Evolutionary conservation across 202 grass and related monocot genomes (phyloP).

Genomic region (Panicum hallii): DNA sequence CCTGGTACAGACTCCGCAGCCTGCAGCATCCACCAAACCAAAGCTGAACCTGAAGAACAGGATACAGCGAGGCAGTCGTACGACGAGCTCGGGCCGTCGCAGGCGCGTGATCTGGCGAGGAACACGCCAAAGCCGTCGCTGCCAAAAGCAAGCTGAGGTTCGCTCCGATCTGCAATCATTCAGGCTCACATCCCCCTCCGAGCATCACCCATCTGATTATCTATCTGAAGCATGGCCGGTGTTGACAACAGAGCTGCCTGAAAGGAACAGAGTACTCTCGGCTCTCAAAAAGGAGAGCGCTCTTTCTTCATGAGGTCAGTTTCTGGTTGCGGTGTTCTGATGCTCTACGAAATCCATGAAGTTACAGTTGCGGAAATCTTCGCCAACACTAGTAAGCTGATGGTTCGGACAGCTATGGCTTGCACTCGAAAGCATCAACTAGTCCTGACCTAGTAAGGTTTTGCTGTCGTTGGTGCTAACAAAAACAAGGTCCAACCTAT

Average conservation of each 20-base stretch:
- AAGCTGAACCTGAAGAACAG: background rate
- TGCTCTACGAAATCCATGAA: too few species aligned
- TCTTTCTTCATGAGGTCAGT: background rate
- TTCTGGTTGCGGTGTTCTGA: background rate
- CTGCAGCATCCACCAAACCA: background rate
- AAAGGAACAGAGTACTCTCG: background rate
- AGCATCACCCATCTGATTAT: background rate
- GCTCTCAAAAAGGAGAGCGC: background rate
- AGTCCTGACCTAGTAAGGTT: too few species aligned
- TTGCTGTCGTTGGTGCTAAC: too few species aligned
- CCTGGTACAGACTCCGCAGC: background rate
- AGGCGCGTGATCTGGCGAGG: slow-evolving; percentile 35
- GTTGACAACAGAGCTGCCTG: background rate
- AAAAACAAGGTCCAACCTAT: too few species aligned
- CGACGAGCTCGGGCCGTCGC: background rate
- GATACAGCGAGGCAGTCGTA: slow-evolving; percentile 3
- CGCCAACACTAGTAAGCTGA: too few species aligned
- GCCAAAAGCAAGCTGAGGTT: background rate
- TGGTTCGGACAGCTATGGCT: too few species aligned
- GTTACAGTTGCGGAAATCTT: too few species aligned
- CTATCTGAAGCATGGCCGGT: background rate
- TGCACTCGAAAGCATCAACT: too few species aligned
- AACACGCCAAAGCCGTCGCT: slow-evolving; percentile 39
- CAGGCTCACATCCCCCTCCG: background rate
- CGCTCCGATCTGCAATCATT: slow-evolving; percentile 7